Evolutionary conservation across 805 yeast genomes (phyloP).

Genomic region (Kuraishia cidri): DNA sequence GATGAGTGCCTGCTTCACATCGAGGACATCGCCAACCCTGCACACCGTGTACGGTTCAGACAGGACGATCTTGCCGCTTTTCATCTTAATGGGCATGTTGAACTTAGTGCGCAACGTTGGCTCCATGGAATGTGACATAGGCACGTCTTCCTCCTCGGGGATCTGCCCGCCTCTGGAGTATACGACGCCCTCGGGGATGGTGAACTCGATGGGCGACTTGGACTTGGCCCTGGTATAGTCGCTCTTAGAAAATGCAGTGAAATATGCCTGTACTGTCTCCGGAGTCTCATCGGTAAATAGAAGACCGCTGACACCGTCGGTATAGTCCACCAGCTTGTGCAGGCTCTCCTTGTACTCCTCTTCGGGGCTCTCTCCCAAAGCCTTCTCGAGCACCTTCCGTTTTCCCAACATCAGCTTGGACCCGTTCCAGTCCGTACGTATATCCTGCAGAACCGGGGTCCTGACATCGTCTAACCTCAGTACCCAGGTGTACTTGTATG

Average conservation of each 20-base stretch:
- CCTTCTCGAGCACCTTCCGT: conserved; percentile 87
- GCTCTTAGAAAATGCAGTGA: conserved; percentile 62
- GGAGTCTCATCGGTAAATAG: conserved; percentile 85
- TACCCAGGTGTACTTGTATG: conserved; percentile 74
- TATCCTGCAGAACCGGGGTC: conserved; percentile 90
- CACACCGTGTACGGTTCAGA: conserved; percentile 76
- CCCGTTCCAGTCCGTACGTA: conserved; percentile 89
- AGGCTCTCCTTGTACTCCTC: conserved; percentile 87
- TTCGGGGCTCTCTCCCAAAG: conserved; percentile 79
- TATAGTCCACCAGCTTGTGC: conserved; percentile 52
- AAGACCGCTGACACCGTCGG: conserved; percentile 79
- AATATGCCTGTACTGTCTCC: conserved; percentile 84
- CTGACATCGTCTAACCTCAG: conserved; percentile 86
- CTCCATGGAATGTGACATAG: conserved; percentile 94
- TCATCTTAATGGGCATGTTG: conserved; percentile 86
- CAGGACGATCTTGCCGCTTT: conserved; percentile 78
- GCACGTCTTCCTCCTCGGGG: conserved; percentile 86
- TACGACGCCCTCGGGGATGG: conserved; percentile 82
- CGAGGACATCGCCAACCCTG: conserved; percentile 68
- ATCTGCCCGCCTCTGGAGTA: conserved; percentile 95
- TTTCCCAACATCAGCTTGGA: conserved; percentile 86
- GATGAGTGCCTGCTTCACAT: conserved; percentile 85
- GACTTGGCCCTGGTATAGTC: conserved; percentile 91
- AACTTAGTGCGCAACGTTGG: conserved; percentile 83
- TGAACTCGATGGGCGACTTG: conserved; percentile 73